Percentiles rank a stretch among this genome's conserved stretches.
Conservation (phyloP, 768 basidiomycete genomes). For the Leccinum uliginosum region DNA sequence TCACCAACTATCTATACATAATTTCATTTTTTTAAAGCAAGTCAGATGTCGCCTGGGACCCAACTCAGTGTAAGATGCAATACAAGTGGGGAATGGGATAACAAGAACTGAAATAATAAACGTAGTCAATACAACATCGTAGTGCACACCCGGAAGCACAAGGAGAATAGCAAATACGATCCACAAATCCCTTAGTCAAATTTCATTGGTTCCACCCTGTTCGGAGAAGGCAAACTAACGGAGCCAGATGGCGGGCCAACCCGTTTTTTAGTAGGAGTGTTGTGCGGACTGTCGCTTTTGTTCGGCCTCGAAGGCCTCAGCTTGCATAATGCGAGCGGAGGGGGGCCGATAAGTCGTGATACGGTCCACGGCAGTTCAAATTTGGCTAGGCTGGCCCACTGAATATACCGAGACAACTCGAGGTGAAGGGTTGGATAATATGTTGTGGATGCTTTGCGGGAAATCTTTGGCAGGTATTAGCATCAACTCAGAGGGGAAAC, state of each 20-base stretch:
- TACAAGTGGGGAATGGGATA: constrained; percentile 18
- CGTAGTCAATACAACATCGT: constrained; percentile 7
- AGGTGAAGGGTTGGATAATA: constrained; percentile 96
- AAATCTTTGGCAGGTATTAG: constrained; percentile 51
- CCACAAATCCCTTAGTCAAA: constrained; percentile 28
- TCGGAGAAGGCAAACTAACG: constrained; percentile 35
- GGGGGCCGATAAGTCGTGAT: constrained; percentile 72
- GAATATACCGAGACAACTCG: constrained; percentile 86
- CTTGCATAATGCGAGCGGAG: constrained; percentile 62
- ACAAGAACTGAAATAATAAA: constrained; percentile 12
- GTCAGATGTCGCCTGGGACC: constrained; percentile 9
- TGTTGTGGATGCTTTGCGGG: constrained; percentile 89
- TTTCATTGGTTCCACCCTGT: constrained; percentile 41
- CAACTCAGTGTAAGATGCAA: constrained; percentile 3
- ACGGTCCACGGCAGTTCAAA: constrained; percentile 81
- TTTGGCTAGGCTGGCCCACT: constrained; percentile 56
- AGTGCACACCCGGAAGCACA: constrained; percentile 4
- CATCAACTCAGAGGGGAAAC: not conserved
- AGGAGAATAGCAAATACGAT: not conserved
- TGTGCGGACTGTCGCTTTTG: constrained; percentile 12
- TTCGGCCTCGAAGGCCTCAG: constrained; percentile 13
- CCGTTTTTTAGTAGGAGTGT: constrained; percentile 25
- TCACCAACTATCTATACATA: too few relatives aligned
- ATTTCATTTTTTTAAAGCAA: constrained; percentile 5
- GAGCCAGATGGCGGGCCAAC: constrained; percentile 14